Evolutionary conservation across 1,284 basidiomycete species (phyloP).

Genomic region (Microbotryomycetes sp.): DNA sequence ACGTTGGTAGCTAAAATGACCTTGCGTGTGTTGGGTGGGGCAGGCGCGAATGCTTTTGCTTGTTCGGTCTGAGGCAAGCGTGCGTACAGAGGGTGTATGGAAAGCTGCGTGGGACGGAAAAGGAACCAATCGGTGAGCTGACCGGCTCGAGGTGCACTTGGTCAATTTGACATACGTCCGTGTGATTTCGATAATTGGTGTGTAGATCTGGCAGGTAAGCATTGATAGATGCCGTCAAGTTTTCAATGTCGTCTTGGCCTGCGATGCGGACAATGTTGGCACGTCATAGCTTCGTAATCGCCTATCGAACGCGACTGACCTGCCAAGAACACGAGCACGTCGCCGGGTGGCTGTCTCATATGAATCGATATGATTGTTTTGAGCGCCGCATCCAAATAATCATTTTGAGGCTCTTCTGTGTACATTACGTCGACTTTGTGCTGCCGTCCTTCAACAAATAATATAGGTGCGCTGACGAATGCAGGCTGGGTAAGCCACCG

Average conservation of each 20-base stretch:
- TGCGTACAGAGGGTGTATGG: slow-evolving; percentile 74
- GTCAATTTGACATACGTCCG: slow-evolving; percentile 31
- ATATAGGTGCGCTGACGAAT: slow-evolving; percentile 61
- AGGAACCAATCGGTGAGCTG: slow-evolving; percentile 3
- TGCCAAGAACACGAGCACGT: slow-evolving; percentile 89
- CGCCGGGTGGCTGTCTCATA: slow-evolving; percentile 64
- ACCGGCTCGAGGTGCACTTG: too few species aligned
- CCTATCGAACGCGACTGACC: slow-evolving; percentile 46
- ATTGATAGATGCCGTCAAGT: slow-evolving; percentile 64
- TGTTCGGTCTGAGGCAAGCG: slow-evolving; percentile 73
- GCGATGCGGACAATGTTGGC: not conserved
- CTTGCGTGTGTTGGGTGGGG: slow-evolving; percentile 69
- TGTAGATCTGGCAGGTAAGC: slow-evolving; percentile 45
- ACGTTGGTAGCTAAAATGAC: slow-evolving; percentile 93
- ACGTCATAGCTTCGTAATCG: slow-evolving; percentile 4
- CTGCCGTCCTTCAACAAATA: slow-evolving; percentile 88
- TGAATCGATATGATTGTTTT: slow-evolving; percentile 90
- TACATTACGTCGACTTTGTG: slow-evolving; percentile 67
- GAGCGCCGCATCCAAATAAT: slow-evolving; percentile 84
- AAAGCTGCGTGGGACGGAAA: slow-evolving; percentile 51
- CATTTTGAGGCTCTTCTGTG: slow-evolving; percentile 61
- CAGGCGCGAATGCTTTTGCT: slow-evolving; percentile 64
- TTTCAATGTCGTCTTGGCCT: slow-evolving; percentile 97
- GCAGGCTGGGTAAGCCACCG: slow-evolving; percentile 37
- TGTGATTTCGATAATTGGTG: slow-evolving; percentile 10